Base-by-base conservation (phyloP, 495 filamentous ascomycete species). In the Hypoxylon fragiforme region DNA sequence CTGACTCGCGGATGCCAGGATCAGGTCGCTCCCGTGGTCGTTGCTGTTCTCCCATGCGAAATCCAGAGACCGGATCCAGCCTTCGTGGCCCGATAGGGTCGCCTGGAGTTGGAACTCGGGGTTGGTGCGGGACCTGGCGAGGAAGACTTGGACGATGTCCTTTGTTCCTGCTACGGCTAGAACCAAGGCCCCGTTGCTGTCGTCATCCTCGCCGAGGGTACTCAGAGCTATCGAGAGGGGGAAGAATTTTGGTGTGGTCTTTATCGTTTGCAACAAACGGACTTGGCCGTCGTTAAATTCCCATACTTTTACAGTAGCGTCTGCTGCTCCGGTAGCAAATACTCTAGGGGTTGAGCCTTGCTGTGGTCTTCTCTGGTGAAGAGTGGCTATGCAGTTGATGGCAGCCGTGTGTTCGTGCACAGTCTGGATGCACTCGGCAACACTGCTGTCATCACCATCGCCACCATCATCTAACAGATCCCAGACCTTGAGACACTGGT, bases 1-100 rank as follows among this genome's bases (percentile, higher is more conserved):
- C 71, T 99, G 94, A 65, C 91, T 96, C 5, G 92, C 91, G 18
- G 92, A 97, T 1, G 95, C 91, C 9, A 99, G 76, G 39, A 97
- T 70, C 12, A 97, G 66, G 69, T 96, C 91, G 35, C 78, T 80
- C 2, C 67, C 69, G 1, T 54, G 38, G 8, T n/a, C n/a, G n/a
- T 70, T 67, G 14, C 69, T 70, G 31, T 70, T 81, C 60, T 95
- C 89, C 56, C 65, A 66, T 11, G 83, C 81, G 54, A 98, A 94
- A 24, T 85, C 82, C 7, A 97, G 75, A 16, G 89, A 89, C 13
- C 91, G 82, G 16, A 99, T 83, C 94, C 94, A 99, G 41, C 90
- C 91, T 73, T 97, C 95, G 56, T 99, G 94, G 7, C 94, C 94
- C 2, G 86, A 77, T 13, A 99, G 80, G 0, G 85, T 88, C 14